Percentiles rank a stretch among this genome's conserved stretches.
Evolutionary conservation across 768 basidiomycete species (phyloP).

Genomic region (Leccinum boreale): DNA sequence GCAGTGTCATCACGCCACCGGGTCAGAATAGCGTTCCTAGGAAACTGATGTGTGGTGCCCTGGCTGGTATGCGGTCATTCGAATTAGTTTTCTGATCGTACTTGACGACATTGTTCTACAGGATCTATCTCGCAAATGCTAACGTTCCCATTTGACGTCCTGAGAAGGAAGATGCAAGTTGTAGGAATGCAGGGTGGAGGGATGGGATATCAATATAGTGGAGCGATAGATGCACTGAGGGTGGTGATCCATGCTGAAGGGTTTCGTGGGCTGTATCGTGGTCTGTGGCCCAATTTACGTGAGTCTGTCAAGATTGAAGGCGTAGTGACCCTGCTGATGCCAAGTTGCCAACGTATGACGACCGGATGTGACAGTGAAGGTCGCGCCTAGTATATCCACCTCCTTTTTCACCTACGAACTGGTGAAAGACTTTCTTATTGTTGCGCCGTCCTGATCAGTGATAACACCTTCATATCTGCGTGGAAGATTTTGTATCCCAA

Average conservation of each 20-base stretch:
- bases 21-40: constrained; percentile 64
- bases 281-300: constrained; percentile 88
- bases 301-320: constrained; percentile 30
- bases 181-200: constrained; percentile 67
- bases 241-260: constrained; percentile 75
- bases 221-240: constrained; percentile 74
- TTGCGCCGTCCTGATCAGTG: constrained; percentile 24
- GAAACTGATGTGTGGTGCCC: constrained; percentile 81
- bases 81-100: background rate
- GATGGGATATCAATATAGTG: constrained; percentile 65
- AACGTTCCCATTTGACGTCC: constrained; percentile 94
- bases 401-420: constrained; percentile 84
- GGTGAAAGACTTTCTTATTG: constrained; percentile 45
- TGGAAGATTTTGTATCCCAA: background rate
- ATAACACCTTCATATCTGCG: background rate
- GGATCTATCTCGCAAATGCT: constrained; percentile 92
- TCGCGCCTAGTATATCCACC: constrained; percentile 87
- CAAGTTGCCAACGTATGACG: constrained; percentile 4
- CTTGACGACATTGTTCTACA: constrained; percentile 23
- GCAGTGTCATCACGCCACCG: constrained; percentile 76
- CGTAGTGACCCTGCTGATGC: constrained; percentile 1
- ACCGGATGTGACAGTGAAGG: constrained; percentile 58
- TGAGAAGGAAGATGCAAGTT: constrained; percentile 95
- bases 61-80: constrained; percentile 57
- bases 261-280: constrained; percentile 72